phyloP scores from a whole-genome alignment of 192 early-diverging fungal genomes.

The Coemansia sp. region DNA sequence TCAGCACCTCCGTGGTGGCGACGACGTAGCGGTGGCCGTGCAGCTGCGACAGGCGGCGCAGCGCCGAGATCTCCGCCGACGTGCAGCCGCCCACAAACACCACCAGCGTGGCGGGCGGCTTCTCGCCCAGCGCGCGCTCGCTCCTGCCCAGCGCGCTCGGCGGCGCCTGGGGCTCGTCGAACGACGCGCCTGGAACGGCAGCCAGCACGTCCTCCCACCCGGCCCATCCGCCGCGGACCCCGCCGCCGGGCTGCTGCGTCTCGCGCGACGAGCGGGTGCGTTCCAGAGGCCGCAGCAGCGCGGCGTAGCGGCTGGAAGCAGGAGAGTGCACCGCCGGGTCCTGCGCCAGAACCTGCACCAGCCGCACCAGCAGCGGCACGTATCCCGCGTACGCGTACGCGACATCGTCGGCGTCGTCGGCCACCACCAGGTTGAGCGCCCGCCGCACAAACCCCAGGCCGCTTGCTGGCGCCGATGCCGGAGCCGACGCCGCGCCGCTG shows the following conservation, averaged over 20 bases:
- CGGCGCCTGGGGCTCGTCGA: conserved; percentile 73
- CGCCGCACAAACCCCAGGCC: conserved; percentile 58
- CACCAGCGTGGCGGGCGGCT: conserved; percentile 73
- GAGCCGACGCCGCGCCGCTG: conserved; percentile 25
- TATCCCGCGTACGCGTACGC: conserved; percentile 94
- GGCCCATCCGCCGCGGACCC: conserved; percentile 70
- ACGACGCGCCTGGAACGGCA: conserved; percentile 72
- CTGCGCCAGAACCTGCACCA: conserved; percentile 75
- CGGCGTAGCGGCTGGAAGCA: conserved; percentile 35
- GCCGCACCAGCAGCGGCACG: conserved; percentile 85
- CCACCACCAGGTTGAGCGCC: conserved; percentile 73
- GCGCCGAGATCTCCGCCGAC: conserved; percentile 85
- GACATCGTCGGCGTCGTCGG: conserved; percentile 84
- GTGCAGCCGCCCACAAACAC: conserved; percentile 97
- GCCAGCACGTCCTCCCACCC: conserved; percentile 84
- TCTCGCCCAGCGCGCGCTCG: conserved; percentile 51
- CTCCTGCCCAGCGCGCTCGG: conserved; percentile 34
- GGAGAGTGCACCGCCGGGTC: conserved; percentile 42
- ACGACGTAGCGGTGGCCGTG: conserved; percentile 78
- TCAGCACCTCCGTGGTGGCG: conserved; percentile 87
- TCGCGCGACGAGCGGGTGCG: conserved; percentile 18
- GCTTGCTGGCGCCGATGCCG: conserved; percentile 28
- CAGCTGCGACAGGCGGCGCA: conserved; percentile 83
- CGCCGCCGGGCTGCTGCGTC: conserved; percentile 27
- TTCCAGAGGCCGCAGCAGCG: conserved; percentile 44